Evolutionary conservation across 2,329 filamentous ascomycete genomes (phyloP), one percentile per base, ranked within the genome.

Genomic region (Hymenoscyphus fructigenus): DNA sequence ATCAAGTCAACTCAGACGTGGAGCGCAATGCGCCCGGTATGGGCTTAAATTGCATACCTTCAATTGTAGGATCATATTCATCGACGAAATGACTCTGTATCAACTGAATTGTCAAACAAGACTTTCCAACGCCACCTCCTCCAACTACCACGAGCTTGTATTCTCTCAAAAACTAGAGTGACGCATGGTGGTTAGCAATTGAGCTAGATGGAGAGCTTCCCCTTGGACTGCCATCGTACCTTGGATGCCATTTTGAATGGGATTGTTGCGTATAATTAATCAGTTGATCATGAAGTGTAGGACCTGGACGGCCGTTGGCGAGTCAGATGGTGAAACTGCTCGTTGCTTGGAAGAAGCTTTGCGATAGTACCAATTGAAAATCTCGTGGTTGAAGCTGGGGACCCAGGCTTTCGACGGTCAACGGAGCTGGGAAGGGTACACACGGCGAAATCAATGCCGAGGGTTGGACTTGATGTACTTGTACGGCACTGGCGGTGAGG

Each of bases 31-130:
- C 36, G 20, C 12, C 59, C 17, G 58, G 17, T 67, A 63, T 20
- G 57, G 44, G 44, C 3, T 50, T 50, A 47, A 60, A 61, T 14
- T 79, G 34, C 85, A 73, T 79, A 93, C 95, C 95, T 91, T 99
- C 95, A 76, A 99, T 98, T 75, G 95, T 99, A 65, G 95, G 95
- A 80, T 99, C 95, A 80, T 99, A 99, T 81, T 98, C 95, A 80
- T 98, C 95, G 78, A 98, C 94, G 83, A 99, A 99, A 79, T 99
- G 95, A 79, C 91, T 94, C 82, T 93, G 90, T 62, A 74, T 73
- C 80, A 94, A 88, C 84, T 98, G 95, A 77, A 99, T 98, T 66
- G 95, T 98, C 84, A 99, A 87, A 82, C 95, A 98, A 68, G 94
- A 98, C 85, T 99, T 99, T 83, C 95, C 95, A 71, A 99, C 95